Percentiles rank a stretch among this genome's conserved stretches.
These are phyloP conservation scores for Penicillium chermesinum DNA, from an alignment of 495 filamentous ascomycete genomes.

Conservation along the genomic window DNA sequence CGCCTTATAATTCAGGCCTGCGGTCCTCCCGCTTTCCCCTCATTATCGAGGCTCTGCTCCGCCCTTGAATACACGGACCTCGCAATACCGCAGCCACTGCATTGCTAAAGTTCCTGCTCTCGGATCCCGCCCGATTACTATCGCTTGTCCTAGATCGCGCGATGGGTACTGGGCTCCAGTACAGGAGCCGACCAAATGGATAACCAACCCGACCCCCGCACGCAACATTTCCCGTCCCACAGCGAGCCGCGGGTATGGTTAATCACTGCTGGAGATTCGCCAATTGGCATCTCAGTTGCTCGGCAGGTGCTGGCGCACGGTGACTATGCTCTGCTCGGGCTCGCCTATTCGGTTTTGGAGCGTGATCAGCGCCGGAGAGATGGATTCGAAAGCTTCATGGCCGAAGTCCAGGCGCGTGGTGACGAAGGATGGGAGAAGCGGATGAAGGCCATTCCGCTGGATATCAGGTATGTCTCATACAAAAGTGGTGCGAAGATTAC, in stretches of 20 bases:
- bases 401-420: slow-evolving; percentile 65
- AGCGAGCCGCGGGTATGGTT: not conserved
- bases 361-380: slow-evolving; percentile 41
- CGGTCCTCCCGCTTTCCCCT: no score
- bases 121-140: not conserved
- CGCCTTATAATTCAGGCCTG: no score
- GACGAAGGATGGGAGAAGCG: slow-evolving; percentile 42
- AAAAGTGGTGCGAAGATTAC: slow-evolving; percentile 10
- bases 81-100: no score
- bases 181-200: slow-evolving; percentile 33
- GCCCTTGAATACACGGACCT: no score
- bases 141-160: slow-evolving; percentile 11
- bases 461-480: slow-evolving; percentile 41
- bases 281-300: slow-evolving; percentile 39
- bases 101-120: no score
- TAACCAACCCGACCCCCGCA: slow-evolving; percentile 37
- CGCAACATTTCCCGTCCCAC: slow-evolving; percentile 49
- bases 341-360: slow-evolving; percentile 51
- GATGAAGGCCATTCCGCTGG: slow-evolving; percentile 42
- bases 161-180: slow-evolving; percentile 30
- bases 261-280: slow-evolving; percentile 34
- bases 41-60: no score
- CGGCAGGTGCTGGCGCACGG: slow-evolving; percentile 76
- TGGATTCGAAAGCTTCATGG: slow-evolving; percentile 50
- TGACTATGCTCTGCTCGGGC: slow-evolving; percentile 75